A percentile compares a stretch with the other conserved stretches of the same genome.
phyloP scores from a whole-genome alignment of 1,139 yeast species.

The Debaryomyces nepalensis region DNA sequence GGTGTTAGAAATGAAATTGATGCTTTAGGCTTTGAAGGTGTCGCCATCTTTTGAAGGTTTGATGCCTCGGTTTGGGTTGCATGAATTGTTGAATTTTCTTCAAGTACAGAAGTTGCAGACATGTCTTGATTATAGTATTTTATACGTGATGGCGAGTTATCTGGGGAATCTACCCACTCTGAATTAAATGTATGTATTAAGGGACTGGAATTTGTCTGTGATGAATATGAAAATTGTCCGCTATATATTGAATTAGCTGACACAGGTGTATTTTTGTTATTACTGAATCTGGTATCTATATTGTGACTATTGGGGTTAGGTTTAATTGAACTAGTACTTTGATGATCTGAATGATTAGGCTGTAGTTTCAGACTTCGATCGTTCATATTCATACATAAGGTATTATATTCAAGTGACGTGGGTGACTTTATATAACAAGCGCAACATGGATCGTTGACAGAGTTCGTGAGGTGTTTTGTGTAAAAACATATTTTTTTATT shows the following conservation, averaged over 20 bases:
- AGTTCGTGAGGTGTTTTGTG: neutral
- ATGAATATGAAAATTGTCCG: constrained; percentile 15
- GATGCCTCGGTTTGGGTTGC: neutral
- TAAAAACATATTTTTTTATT: constrained; percentile 1
- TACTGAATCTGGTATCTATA: constrained; percentile 1
- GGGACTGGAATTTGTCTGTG: constrained; percentile 23
- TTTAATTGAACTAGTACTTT: neutral
- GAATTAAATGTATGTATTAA: constrained; percentile 33
- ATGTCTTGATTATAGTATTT: constrained; percentile 13
- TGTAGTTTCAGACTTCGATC: constrained; percentile 12
- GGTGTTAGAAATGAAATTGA: constrained; percentile 13
- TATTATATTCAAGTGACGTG: constrained; percentile 5
- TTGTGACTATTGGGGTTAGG: neutral
- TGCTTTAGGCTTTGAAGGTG: constrained; percentile 14
- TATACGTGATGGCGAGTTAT: constrained; percentile 29
- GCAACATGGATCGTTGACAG: constrained; percentile 3
- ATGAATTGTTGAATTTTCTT: neutral
- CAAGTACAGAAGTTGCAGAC: constrained; percentile 11
- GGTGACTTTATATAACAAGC: too few relatives aligned
- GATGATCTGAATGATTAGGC: constrained; percentile 8
- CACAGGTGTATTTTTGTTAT: constrained; percentile 4
- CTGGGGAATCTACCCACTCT: constrained; percentile 44
- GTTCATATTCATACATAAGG: constrained; percentile 16
- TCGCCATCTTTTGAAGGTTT: constrained; percentile 12
- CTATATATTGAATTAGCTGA: constrained; percentile 1